Evolutionary conservation across 768 basidiomycete genomes (phyloP).

Genomic region (Tricholoma saponaceum): DNA sequence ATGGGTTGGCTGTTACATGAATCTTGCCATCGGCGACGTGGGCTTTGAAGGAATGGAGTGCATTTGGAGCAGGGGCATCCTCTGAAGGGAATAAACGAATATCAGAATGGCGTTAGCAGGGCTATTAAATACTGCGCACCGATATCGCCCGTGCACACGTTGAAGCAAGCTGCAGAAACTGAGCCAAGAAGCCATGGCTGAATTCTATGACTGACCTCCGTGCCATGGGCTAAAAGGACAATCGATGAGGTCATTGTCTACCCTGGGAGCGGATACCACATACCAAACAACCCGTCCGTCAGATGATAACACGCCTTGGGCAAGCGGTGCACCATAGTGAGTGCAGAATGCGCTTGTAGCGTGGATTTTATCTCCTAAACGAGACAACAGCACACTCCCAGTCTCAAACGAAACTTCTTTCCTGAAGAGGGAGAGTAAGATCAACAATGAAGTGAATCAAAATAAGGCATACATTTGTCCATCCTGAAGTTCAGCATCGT

Average conservation of each 20-base stretch:
- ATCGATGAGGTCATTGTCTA: not conserved
- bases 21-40: conserved; percentile 69
- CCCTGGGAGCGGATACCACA: conserved; percentile 14
- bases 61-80: conserved; percentile 82
- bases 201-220: conserved; percentile 47
- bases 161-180: conserved; percentile 69
- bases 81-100: conserved; percentile 39
- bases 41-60: conserved; percentile 76
- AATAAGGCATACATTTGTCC: conserved; percentile 51
- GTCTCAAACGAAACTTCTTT: conserved; percentile 79
- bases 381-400: conserved; percentile 75
- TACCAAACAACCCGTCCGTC: conserved; percentile 81
- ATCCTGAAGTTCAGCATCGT: conserved; percentile 54
- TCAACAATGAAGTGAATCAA: too few relatives aligned
- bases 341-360: conserved; percentile 87
- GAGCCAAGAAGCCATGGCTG: not conserved
- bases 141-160: conserved; percentile 79
- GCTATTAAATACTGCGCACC: conserved; percentile 36
- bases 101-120: conserved; percentile 1
- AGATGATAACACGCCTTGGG: conserved; percentile 74
- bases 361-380: conserved; percentile 68
- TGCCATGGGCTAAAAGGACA: conserved; percentile 67
- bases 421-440: conserved; percentile 35
- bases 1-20: conserved; percentile 65
- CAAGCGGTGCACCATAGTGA: conserved; percentile 87